Evolutionary conservation across 768 basidiomycete species (phyloP), one percentile per base, ranked within the genome.

Genomic region (Cyclocybe cylindracea): DNA sequence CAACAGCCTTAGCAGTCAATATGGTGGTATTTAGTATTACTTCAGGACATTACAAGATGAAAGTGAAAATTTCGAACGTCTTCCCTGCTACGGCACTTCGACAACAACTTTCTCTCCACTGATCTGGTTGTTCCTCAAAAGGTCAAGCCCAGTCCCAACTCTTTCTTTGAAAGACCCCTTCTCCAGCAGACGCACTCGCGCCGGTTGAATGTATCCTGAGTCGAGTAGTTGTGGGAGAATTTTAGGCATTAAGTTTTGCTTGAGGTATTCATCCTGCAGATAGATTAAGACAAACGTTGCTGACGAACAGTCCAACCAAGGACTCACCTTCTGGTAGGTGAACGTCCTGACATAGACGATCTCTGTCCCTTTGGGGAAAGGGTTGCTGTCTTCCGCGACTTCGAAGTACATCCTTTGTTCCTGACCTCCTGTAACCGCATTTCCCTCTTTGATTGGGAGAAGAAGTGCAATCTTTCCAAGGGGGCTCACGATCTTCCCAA

Each of bases 21-120:
- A 16, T 16, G 16, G 16, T 16, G 16, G 16, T 16, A 16, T 16
- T 16, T 16, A 16, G 16, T 16, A 16, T 16, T 13, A 36, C 35
- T 10, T 18, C 31, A 38, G 3, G 3, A 38, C 37, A 55, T 51
- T 10, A 39, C 33, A 24, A 33, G 29, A 40, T 49, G 16, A 16
- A 16, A 39, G 33, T 39, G 16, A 10, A 49, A 32, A 41, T 40
- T 38, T 24, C 24, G 3, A 24, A 24, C 24, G 24, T 24, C 24
- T 16, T 16, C 16, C 16, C 16, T 16, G 16, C 16, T 24, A 24
- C 24, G 24, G 24, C 24, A 63, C 41, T 44, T 59, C 55, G 4
- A 81, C 68, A 2, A 81, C 61, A 1, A 78, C 68, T 50, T 81
- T 83, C 63, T 80, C 76, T 18, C 79, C 79, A 36, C 75, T 78